These are phyloP conservation scores for Irpex sp. DNA, from an alignment of 1,284 basidiomycete genomes.

Conservation along the genomic window DNA sequence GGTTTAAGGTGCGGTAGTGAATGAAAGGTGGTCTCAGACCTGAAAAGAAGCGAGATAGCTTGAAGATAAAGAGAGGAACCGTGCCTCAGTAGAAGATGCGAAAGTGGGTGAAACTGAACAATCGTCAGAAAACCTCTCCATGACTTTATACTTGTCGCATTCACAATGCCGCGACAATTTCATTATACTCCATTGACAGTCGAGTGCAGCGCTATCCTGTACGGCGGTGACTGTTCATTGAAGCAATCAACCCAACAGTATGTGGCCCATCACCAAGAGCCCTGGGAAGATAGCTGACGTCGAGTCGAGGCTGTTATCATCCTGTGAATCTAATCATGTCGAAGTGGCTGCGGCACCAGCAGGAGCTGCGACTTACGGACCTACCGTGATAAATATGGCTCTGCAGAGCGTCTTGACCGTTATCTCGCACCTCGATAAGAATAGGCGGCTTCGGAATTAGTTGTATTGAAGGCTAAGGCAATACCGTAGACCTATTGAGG, in stretches of 20 bases:
- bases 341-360: not conserved
- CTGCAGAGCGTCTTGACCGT: too few relatives aligned
- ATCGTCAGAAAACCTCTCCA: not conserved
- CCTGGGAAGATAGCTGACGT: too few relatives aligned
- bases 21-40: not conserved
- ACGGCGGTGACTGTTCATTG: not conserved
- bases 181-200: too few relatives aligned
- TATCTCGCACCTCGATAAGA: too few relatives aligned
- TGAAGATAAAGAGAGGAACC: not conserved
- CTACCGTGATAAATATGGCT: not conserved
- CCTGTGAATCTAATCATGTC: not conserved
- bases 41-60: not conserved
- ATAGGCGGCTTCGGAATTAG: too few relatives aligned
- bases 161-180: not conserved
- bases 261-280: too few relatives aligned
- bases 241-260: too few relatives aligned
- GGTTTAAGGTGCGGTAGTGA: not conserved
- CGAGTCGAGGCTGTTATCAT: not conserved
- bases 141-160: not conserved
- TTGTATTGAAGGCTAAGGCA: too few relatives aligned
- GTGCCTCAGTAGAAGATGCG: not conserved
- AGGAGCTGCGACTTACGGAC: not conserved
- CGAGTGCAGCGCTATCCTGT: not conserved
- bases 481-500: too few relatives aligned
- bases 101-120: not conserved